Base-by-base conservation (phyloP, 1,284 basidiomycete genomes). In the Prillingera fragicola region DNA sequence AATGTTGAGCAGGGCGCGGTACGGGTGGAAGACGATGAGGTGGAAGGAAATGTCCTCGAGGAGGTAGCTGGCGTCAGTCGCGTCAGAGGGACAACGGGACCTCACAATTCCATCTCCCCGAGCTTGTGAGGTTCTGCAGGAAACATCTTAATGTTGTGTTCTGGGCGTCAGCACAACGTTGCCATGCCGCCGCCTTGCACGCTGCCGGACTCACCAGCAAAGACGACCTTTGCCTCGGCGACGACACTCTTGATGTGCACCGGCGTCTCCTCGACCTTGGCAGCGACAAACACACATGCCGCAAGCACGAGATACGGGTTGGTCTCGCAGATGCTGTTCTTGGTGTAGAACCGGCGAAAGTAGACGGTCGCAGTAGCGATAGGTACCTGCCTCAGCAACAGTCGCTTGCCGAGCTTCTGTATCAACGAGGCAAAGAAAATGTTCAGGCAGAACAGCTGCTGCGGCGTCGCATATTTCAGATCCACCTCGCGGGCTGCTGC, bases 41-140 rank as follows among this genome's bases (percentile, higher is more conserved):
- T 97, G 90, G 62, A 94, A 97, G 68, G 95, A 90, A 31, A 98
- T 79, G 66, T 98, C 94, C 60, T 90, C 89, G 17, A 98, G 81
- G 12, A 98, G 80, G 71, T 96, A 97, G 72, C 69, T 43, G 27
- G 24, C 17, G 33, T 38, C 26, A 33, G 38, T 7, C 17, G 28
- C 4, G 21, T 3, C 29, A 6, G 9, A 15, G n/a, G 7, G 25
- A 21, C 1, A 15, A 18, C 18, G 17, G 12, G 14, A 10, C 13
- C n/a, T 5, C n/a, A 10, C 14, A 27, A 33, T 43, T 97, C 94
- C 92, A 96, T 96, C 69, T 97, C 92, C 5, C 92, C 94, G 5
- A 98, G 74, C 62, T 88, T 89, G n/a, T 83, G 80, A 56, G 89
- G 83, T 63, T 96, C 90, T 0, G 82, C 78, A 0, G 87, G 82